Evolutionary conservation across 192 early-diverging fungal genomes (phyloP), one percentile per base, ranked within the genome.

Genomic region (Coemansia sp.): DNA sequence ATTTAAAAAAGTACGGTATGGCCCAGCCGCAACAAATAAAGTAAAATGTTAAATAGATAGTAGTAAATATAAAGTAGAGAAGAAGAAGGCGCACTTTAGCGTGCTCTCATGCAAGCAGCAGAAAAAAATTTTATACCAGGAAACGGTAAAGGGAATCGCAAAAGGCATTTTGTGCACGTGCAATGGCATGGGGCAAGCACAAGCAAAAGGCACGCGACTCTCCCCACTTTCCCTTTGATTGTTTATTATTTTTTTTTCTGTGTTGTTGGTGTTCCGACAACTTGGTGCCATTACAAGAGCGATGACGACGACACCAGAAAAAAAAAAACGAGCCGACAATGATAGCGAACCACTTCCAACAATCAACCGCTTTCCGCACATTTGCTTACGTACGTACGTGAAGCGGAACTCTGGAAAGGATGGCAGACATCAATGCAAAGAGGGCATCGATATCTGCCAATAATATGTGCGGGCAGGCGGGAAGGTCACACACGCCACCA

Each of bases 11-110:
- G 6, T 35, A 22, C n/a, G n/a, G 24, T 45, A 59, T 42, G 57
- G 38, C 29, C 43, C 29, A 58, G 20, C 35, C 24, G 40, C 59
- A 40, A 62, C 46, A 45, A 14, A 59, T 45, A 64, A 35, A 61
- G 53, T 42, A 36, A 56, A 40, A 65, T 12, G 19, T 27, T n/a
- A 56, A 40, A 65, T 12, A 20, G 37, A 29, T 47, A 60, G n/a
- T n/a, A 60, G 27, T 45, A 19, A 37, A 9, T 11, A 36, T 39
- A 37, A 49, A 49, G 27, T n/a, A 54, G 29, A 32, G 15, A 54
- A 32, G 46, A 49, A 4, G 51, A 7, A 7, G 32, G 32, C 32
- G 32, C 32, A 35, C 32, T 35, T 7, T 35, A 7, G 32, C 32
- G 32, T 7, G 32, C 7, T 35, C 7, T 31, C 29, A 27, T 31